Base-by-base conservation (phyloP, 257 asterid genomes). In the Gynochthodes officinalis region DNA sequence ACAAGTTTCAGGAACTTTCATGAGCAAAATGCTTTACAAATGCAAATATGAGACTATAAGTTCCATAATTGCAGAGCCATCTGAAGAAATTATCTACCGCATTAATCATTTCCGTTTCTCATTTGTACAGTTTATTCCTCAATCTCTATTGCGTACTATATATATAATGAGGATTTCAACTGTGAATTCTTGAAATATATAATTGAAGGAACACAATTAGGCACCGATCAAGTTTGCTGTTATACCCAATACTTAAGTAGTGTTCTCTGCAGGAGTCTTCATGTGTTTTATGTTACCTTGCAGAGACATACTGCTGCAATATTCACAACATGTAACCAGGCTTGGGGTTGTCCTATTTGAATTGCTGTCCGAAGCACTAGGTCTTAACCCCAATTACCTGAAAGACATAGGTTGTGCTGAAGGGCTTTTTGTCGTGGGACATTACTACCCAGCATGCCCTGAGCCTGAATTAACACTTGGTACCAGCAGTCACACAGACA, bases 391-490 rank as follows among this genome's bases (percentile, higher is more conserved):
- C 1, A 48, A 42, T n/a, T 75, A 72, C 33, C 76, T 86, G 7
- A 46, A 40, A 11, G 66, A 72, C 25, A 65, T 84, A 75, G 79
- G 63, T 5, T 84, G 87, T 10, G 76, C 60, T 0, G 79, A 81
- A 55, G 81, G 86, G 15, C 78, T 67, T 3, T 49, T 42, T 7
- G 13, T 73, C 0, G 2, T 73, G 2, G 69, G 84, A 39, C 85
- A 85, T 37, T 85, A 87, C 54, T 81, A 76, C 28, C 92, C 88
- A 0, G 65, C 78, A 19, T 87, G 92, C 64, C 90, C 90, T 7
- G 75, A 87, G 40, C 90, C 92, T 1, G 81, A 85, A n/a, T 42
- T 57, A 15, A 83, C 92, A 0, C 37, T 81, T 4, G 92, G 84
- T 8, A 44, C 76, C 1, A 72, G 52, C 72, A 42, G 42, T 4